Evolutionary conservation across 371 early-diverging fungal species (phyloP).

Genomic region (Mortierella sp.): DNA sequence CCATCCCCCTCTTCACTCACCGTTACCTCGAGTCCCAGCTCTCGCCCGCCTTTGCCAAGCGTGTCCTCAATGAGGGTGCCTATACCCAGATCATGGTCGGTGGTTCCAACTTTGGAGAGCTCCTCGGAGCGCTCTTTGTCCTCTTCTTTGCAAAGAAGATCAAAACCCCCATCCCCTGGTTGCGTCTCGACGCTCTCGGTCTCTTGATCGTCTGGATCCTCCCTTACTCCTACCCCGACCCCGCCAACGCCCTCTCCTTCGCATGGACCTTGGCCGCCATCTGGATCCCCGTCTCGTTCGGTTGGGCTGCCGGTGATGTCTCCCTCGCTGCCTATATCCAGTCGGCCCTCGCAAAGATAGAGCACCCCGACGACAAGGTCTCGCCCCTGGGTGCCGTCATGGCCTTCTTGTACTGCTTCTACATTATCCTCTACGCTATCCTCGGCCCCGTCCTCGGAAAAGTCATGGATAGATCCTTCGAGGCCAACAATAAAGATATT

Average conservation of each 20-base stretch:
- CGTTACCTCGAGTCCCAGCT: constrained; percentile 65
- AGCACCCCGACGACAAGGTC: constrained; percentile 52
- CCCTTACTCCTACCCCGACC: constrained; percentile 37
- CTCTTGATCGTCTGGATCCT: constrained; percentile 61
- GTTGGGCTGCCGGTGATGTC: constrained; percentile 70
- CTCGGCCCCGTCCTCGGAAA: constrained; percentile 58
- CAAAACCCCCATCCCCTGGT: constrained; percentile 64
- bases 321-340: constrained; percentile 66
- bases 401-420: constrained; percentile 63
- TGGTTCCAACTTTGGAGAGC: constrained; percentile 68
- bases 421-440: constrained; percentile 60
- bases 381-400: constrained; percentile 66
- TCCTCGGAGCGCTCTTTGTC: constrained; percentile 62
- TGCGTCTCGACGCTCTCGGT: constrained; percentile 62
- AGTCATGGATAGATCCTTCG: constrained; percentile 26
- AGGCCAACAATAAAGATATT: constrained; percentile 25
- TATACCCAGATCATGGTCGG: constrained; percentile 60
- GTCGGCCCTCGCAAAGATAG: constrained; percentile 54
- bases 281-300: constrained; percentile 61
- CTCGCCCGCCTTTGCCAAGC: constrained; percentile 61
- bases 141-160: constrained; percentile 59
- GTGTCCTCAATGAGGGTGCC: constrained; percentile 55
- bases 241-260: constrained; percentile 24
- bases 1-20: constrained; percentile 64
- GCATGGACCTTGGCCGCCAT: constrained; percentile 63